Evolutionary conservation across 805 yeast species (phyloP).

Genomic region (Ogataea pilisensis): DNA sequence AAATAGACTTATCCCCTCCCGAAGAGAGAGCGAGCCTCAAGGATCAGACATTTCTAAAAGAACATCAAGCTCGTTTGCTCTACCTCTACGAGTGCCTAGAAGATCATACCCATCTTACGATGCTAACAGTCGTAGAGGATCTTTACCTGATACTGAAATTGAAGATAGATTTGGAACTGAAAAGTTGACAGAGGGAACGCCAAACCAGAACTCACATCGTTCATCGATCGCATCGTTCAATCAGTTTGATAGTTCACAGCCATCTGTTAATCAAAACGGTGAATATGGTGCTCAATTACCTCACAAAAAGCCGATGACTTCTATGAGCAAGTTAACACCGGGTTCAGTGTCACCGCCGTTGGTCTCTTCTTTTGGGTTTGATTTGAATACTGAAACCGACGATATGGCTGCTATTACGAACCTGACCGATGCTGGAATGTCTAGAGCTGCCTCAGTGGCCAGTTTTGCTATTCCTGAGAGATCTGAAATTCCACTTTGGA

Average conservation of each 20-base stretch:
- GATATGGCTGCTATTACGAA: constrained; percentile 20
- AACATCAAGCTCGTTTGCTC: no score
- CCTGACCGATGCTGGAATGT: constrained; percentile 14
- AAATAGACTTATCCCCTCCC: constrained; percentile 23
- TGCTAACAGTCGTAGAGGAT: background rate
- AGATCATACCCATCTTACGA: constrained; percentile 12
- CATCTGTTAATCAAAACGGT: no score
- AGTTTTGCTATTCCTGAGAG: constrained; percentile 12
- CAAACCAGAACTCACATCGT: constrained; percentile 6
- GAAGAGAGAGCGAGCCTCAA: constrained; percentile 25
- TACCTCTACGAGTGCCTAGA: no score
- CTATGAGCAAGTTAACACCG: background rate
- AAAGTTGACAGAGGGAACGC: background rate
- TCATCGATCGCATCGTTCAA: constrained; percentile 1
- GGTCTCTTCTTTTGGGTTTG: constrained; percentile 16
- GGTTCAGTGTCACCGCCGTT: background rate
- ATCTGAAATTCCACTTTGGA: constrained; percentile 34
- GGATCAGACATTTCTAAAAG: constrained; percentile 1
- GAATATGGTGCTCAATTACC: no score
- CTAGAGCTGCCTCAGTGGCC: constrained; percentile 22
- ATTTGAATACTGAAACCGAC: constrained; percentile 22
- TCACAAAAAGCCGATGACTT: no score
- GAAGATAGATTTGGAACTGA: background rate
- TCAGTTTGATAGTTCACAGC: no score
- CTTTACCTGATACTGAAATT: background rate